These are phyloP conservation scores for Colletotrichum plurivorum DNA, from an alignment of 2,329 filamentous ascomycete genomes.

Conservation along the genomic window DNA sequence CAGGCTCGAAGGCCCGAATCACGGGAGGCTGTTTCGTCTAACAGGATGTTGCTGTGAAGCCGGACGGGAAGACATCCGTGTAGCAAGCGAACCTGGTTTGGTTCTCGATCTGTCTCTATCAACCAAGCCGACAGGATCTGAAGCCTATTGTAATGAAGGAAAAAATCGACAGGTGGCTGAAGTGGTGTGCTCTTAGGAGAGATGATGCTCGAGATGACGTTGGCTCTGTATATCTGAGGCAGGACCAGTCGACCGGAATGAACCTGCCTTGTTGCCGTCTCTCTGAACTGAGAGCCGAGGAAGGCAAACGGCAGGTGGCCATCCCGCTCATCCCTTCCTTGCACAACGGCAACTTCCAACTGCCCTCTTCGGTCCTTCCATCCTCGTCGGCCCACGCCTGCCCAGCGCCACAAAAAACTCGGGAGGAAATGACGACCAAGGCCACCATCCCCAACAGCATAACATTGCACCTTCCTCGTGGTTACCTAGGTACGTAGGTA, in stretches of 20 bases:
- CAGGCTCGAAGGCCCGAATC: constrained; percentile 6
- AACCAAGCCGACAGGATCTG: too few species aligned
- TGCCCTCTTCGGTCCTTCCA: constrained; percentile 1
- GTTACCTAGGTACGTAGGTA: background rate
- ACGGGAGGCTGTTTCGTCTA: background rate
- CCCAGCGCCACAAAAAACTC: background rate
- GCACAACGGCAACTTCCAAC: background rate
- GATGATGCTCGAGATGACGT: background rate
- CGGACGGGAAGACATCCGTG: background rate
- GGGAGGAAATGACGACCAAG: background rate
- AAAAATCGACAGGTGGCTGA: too few species aligned
- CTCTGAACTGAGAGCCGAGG: background rate
- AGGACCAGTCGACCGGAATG: background rate
- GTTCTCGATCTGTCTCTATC: too few species aligned
- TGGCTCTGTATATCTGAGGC: background rate
- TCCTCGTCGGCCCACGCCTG: background rate
- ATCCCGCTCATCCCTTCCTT: constrained; percentile 5
- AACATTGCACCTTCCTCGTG: background rate
- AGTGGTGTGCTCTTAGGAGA: background rate
- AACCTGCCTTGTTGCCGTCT: background rate
- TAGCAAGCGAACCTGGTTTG: background rate
- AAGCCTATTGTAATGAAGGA: too few species aligned
- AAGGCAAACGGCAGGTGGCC: background rate
- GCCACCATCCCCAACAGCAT: too few species aligned
- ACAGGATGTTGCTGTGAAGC: background rate